Base-by-base conservation (phyloP, 371 early-diverging fungal species). In the Lichtheimia corymbifera region DNA sequence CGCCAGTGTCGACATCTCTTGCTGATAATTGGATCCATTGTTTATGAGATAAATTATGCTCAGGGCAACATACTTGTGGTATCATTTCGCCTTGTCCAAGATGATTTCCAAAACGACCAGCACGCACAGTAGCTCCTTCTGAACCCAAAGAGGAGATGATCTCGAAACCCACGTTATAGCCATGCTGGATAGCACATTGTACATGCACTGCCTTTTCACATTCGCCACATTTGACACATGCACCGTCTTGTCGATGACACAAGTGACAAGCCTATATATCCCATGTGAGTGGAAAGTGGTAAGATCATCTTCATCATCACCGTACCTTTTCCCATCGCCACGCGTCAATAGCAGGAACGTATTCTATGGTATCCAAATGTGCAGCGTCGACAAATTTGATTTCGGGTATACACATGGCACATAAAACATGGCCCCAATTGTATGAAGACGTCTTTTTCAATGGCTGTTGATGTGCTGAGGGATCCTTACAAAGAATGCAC, bases 361-460 rank as follows among this genome's bases (percentile, higher is more conserved):
- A 84, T 64, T 93, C 94, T 2, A 94, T 81, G 0, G 95, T 93
- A 27, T 91, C 88, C 60, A 94, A 71, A 7, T 76, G 72, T 0
- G 77, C 75, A 4, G 81, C 56, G 53, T 94, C 84, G 7, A 83
- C 87, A 64, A 92, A 83, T 17, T 74, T 73, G 55, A 83, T 74
- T 55, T 94, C 96, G 2, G 91, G 91, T 25, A 94, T 87, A 72
- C 90, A 92, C n/a, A 89, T 69, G 0, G 96, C 93, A 62, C 99
- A 99, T 14, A 91, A 70, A 2, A 97, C 79, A 69, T 99, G 99
- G 0, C 87, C 96, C 99, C 99, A 99, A 56, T 86, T 83, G 67
- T 90, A 91, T 5, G 86, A 90, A n/a, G 83, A 84, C 1, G 98
- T 97, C 53, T 84, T 87, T 72, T 97, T 97, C 66, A 96, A 84